These are phyloP conservation scores for Nigrograna mackinnonii DNA, from an alignment of 2,329 filamentous ascomycete species.

Conservation along the genomic window DNA sequence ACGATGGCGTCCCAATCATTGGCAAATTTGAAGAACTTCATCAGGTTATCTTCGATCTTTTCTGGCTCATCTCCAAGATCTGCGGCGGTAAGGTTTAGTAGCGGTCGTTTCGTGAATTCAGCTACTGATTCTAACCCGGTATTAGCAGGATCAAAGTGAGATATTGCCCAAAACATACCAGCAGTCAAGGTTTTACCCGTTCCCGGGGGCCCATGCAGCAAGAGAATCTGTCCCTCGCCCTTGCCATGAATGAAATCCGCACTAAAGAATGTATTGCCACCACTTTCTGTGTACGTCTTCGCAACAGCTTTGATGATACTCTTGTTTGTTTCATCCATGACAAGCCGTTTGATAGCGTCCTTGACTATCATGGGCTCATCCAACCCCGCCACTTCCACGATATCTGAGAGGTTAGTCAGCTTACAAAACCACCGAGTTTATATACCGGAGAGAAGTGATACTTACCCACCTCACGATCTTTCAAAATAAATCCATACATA, in stretches of 20 bases:
- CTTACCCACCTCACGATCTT: constrained; percentile 6
- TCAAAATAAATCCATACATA: constrained; percentile 5
- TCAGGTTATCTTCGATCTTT: constrained; percentile 14
- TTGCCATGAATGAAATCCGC: constrained; percentile 4
- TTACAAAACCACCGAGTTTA: not conserved
- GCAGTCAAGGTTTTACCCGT: not conserved
- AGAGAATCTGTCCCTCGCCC: constrained; percentile 1
- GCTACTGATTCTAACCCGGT: constrained; percentile 22
- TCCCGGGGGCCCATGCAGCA: constrained; percentile 2
- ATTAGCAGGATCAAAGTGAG: not conserved
- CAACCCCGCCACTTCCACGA: constrained; percentile 1
- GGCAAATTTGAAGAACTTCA: constrained; percentile 15
- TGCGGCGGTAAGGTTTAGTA: constrained; percentile 19
- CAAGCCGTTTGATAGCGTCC: not conserved
- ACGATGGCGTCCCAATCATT: constrained; percentile 27
- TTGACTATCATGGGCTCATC: not conserved
- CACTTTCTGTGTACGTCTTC: constrained; percentile 4
- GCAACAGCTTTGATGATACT: constrained; percentile 7
- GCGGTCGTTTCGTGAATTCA: constrained; percentile 22
- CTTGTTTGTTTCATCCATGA: constrained; percentile 1
- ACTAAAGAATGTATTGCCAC: not conserved
- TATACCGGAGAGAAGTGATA: not conserved
- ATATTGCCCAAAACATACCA: not conserved
- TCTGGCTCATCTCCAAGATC: constrained; percentile 19
- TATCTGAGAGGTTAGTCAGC: not conserved